Evolutionary conservation across 306 rosid genomes (phyloP), one percentile per base, ranked within the genome.

Genomic region (Cicer judaicum): DNA sequence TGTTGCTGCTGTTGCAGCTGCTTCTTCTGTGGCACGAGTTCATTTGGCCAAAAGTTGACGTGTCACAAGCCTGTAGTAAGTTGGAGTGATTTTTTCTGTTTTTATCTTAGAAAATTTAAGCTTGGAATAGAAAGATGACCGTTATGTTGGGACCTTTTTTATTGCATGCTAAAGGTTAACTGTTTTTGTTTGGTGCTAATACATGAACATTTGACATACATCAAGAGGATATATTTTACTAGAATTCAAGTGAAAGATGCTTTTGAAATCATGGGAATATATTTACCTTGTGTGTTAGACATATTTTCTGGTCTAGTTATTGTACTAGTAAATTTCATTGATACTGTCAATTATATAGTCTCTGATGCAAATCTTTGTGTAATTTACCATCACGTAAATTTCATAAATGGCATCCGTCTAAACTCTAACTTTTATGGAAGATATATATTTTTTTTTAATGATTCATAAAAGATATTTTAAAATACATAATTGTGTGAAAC

Each of bases 1-100:
- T 8, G 98, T 91, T 53, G 97, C 95, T 54, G 98, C 96, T 62
- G 97, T 90, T 9, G 98, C 98, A 24, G 98, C 97, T 84, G 98
- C 97, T 83, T 88, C 98, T 72, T 87, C 89, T 40, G 82, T 94
- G 85, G 98, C 98, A 6, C 80, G 97, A 70, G 94, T 87, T 83
- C 98, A 59, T 86, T 92, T 16, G 10, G 59, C 75, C 83, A 93
- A 76, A 94, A 89, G 88, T 36, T 88, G 82, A 75, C 78, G 8
- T 85, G 70, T 59, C 84, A 83, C 13, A 93, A 89, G 81, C 68
- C 73, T 21, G 52, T 18, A 8, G 92, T 83, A 80, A 84, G 88
- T 79, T 72, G 54, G 62, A 83, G 71, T 67, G 38, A 7, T 75
- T 63, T 50, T 39, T 61, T 16, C 4, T 5, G 44, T 16, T 1